Conservation (phyloP, 2,329 filamentous ascomycete genomes). For the Talaromyces islandicus region DNA sequence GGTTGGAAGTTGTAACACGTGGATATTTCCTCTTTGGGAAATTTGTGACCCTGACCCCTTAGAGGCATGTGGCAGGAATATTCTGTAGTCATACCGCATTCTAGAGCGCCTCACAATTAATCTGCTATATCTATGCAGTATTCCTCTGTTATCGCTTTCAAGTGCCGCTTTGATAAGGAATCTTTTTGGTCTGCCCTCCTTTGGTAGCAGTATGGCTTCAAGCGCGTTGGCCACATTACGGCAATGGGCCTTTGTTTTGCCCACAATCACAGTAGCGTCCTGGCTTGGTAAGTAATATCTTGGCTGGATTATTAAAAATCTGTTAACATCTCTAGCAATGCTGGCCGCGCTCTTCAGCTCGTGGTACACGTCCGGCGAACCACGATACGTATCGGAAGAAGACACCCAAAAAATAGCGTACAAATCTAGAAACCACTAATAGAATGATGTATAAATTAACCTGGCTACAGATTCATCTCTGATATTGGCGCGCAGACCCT, state of each 20-base stretch:
- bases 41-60: neutral
- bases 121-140: neutral
- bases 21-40: neutral
- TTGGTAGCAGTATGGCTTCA: neutral
- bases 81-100: neutral
- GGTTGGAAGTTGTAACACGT: neutral
- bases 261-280: conserved; percentile 5
- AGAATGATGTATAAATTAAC: neutral
- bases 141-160: neutral
- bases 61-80: neutral
- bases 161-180: neutral
- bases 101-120: neutral
- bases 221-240: neutral
- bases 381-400: conserved; percentile 9
- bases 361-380: conserved; percentile 7
- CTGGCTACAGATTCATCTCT: conserved; percentile 3
- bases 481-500: conserved; percentile 11
- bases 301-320: neutral
- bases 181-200: neutral
- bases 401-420: conserved; percentile 9
- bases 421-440: neutral
- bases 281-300: conserved; percentile 6
- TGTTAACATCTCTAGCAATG: conserved; percentile 5
- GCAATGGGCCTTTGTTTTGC: conserved; percentile 5
- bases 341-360: conserved; percentile 7